A percentile compares a stretch with the other conserved stretches of the same genome.
These are phyloP conservation scores for Xylaria sp. DNA, from an alignment of 2,329 filamentous ascomycete genomes.

Conservation along the genomic window DNA sequence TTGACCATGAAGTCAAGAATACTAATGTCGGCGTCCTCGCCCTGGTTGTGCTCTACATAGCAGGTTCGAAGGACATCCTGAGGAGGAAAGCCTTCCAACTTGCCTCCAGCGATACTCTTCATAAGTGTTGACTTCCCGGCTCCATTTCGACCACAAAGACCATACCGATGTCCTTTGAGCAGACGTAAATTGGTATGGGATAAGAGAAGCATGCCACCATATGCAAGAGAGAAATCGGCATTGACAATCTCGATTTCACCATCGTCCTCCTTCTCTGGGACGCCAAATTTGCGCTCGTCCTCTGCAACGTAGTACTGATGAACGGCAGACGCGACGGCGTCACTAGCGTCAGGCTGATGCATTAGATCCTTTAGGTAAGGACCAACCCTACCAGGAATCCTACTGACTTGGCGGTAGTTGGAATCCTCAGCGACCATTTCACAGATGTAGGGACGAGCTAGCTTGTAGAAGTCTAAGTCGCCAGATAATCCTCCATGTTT, in stretches of 20 bases:
- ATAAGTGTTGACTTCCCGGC: slow-evolving; percentile 99
- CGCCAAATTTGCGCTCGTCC: slow-evolving; percentile 87
- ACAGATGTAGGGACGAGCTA: slow-evolving; percentile 78
- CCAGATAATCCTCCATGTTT: slow-evolving; percentile 71
- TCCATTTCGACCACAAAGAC: slow-evolving; percentile 95
- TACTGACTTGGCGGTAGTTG: slow-evolving; percentile 81
- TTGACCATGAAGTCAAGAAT: slow-evolving; percentile 94
- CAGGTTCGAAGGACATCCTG: slow-evolving; percentile 94
- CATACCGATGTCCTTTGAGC: slow-evolving; percentile 96
- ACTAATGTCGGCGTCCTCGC: slow-evolving; percentile 94
- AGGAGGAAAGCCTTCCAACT: slow-evolving; percentile 95
- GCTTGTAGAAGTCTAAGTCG: slow-evolving; percentile 73
- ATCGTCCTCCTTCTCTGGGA: slow-evolving; percentile 86
- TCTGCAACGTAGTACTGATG: slow-evolving; percentile 83
- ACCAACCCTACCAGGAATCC: slow-evolving; percentile 74
- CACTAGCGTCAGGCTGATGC: slow-evolving; percentile 66
- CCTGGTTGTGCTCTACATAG: slow-evolving; percentile 99
- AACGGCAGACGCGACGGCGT: slow-evolving; percentile 75
- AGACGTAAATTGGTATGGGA: slow-evolving; percentile 96
- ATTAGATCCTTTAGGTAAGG: slow-evolving; percentile 82
- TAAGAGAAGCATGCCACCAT: slow-evolving; percentile 95
- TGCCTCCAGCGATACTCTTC: slow-evolving; percentile 94
- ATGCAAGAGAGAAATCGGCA: slow-evolving; percentile 95
- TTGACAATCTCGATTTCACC: slow-evolving; percentile 97
- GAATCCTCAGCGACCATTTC: slow-evolving; percentile 89